Conservation (phyloP, 257 asterid genomes). For the Rehmannia glutinosa region DNA sequence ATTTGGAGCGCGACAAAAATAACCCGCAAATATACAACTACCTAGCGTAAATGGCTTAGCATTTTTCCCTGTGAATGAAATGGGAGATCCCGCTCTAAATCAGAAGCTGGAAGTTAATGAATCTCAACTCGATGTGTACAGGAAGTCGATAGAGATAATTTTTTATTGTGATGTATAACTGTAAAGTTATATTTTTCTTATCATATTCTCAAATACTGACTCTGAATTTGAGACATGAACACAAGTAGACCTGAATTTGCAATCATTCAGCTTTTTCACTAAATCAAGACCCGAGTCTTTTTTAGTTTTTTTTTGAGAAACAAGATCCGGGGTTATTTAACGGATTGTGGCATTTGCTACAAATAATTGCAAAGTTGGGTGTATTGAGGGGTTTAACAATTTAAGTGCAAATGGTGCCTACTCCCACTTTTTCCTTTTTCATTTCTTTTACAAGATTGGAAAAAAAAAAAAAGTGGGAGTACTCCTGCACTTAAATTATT, state of each 20-base stretch:
- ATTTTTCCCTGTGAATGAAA: slow-evolving; percentile 18
- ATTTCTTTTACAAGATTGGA: too few species aligned
- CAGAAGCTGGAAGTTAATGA: slow-evolving; percentile 18
- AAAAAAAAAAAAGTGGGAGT: too few species aligned
- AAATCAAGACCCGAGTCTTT: too few species aligned
- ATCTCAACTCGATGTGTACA: slow-evolving; percentile 43
- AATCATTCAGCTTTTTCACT: too few species aligned
- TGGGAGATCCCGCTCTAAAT: slow-evolving; percentile 9
- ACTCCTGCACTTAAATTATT: too few species aligned
- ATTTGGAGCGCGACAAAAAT: slow-evolving; percentile 65
- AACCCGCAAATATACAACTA: slow-evolving; percentile 74
- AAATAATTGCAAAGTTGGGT: too few species aligned
- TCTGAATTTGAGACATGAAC: neutral
- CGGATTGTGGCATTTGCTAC: too few species aligned
- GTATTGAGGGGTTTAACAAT: too few species aligned
- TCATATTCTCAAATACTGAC: neutral
- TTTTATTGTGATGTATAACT: slow-evolving; percentile 19
- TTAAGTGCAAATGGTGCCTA: too few species aligned
- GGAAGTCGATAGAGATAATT: slow-evolving; percentile 16
- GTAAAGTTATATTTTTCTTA: slow-evolving; percentile 15
- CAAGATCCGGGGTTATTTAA: too few species aligned
- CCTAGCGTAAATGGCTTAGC: slow-evolving; percentile 37
- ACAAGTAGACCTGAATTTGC: neutral
- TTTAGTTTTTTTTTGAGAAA: too few species aligned
- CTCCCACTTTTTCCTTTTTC: too few species aligned